Evolutionary conservation across 805 yeast species (phyloP), one percentile per base, ranked within the genome.

Genomic region (Ogataea degrootiae): DNA sequence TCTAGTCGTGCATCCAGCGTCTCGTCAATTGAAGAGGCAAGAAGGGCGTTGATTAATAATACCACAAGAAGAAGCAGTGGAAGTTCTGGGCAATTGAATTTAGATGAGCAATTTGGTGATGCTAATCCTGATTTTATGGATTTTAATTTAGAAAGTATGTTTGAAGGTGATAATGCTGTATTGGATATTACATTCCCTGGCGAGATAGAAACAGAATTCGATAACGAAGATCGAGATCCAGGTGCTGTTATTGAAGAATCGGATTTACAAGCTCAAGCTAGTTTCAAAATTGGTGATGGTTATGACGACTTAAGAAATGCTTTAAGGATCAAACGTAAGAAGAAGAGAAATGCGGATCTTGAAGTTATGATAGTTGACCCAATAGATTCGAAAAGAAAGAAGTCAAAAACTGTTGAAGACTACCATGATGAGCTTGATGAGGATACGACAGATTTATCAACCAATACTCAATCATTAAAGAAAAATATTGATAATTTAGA

Each of bases 21-120:
- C 11, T 53, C 62, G 5, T 60, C 64, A 3, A 56, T 61, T 38
- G 66, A 61, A 53, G 52, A 48, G 22, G 63, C 56, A 21, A 52
- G 66, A 54, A 43, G 63, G 19, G 58, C 55, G 8, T 44, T 33
- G 21, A 43, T 48, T 2, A 44, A 38, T 26, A 39, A 47, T 11
- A 46, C 52, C 8, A 50, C 56, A 5, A 52, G 56, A 17, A 41
- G 57, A 39, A 44, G 36, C 17, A 39, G 37, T 36, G 29, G 21
- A 2, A 22, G 17, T 15, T 35, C 41, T 8, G 16, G 33, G n/a
- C 36, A 39, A n/a, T 9, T 16, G 14, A 11, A 17, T 11, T 22
- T 29, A 15, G 33, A 35, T 35, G 19, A 38, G 15, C 21, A 37
- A 21, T 34, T 36, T 15, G 14, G 11, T 31, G 45, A 31, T 45